Evolutionary conservation across 345 rosid genomes (phyloP).

Genomic region (Eucalyptus coolabah): DNA sequence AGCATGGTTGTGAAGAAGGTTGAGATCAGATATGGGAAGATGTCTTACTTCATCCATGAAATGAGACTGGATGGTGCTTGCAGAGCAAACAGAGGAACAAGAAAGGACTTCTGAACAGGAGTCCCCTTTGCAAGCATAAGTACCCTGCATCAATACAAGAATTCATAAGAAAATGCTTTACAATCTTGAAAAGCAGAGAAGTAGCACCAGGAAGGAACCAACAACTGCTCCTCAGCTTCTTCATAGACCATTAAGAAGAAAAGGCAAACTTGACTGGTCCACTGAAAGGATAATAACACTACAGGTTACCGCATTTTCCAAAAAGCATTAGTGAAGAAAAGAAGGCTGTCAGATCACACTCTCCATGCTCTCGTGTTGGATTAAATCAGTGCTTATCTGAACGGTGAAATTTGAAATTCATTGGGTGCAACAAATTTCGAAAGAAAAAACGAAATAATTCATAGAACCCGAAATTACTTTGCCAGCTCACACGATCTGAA

Average conservation of each 20-base stretch:
- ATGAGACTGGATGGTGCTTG: conserved; percentile 57
- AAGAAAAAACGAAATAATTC: background rate
- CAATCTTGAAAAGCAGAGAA: background rate
- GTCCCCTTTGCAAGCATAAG: conserved; percentile 73
- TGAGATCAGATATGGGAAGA: background rate
- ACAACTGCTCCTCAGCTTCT: background rate
- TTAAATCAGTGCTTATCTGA: background rate
- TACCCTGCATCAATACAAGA: conserved; percentile 16
- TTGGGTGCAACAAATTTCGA: background rate
- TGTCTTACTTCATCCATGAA: conserved; percentile 77
- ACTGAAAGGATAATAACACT: background rate
- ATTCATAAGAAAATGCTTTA: background rate
- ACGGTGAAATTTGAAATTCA: background rate
- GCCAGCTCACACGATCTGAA: background rate
- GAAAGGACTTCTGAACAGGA: conserved; percentile 54
- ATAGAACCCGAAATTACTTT: background rate
- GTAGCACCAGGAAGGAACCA: background rate
- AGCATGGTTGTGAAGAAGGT: background rate
- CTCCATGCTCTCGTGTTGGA: background rate
- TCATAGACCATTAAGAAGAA: background rate
- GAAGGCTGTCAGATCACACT: background rate
- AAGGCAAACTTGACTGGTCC: background rate
- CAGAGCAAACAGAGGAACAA: conserved; percentile 71
- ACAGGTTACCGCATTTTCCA: background rate
- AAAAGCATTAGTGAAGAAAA: background rate